A percentile compares a stretch with the other conserved stretches of the same genome.
Evolutionary conservation across 306 rosid species (phyloP).

Genomic region (Dicorynia guianensis): DNA sequence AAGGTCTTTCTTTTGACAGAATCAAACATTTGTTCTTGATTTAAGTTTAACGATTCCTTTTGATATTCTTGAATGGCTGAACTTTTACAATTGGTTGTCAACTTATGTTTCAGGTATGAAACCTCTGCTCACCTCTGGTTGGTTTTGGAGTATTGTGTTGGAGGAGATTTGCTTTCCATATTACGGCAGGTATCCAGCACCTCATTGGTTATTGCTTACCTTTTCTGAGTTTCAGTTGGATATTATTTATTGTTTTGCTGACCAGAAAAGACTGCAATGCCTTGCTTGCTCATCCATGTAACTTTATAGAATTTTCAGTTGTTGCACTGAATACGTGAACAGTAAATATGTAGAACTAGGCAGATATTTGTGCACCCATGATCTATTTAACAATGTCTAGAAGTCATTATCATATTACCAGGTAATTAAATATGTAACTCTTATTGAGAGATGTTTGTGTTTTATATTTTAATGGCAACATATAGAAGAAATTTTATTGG

Average conservation of each 20-base stretch:
- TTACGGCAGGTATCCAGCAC: conserved; percentile 72
- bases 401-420: not conserved
- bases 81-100: conserved; percentile 4
- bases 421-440: not conserved
- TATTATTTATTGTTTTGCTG: conserved; percentile 15
- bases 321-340: not conserved
- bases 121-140: conserved; percentile 98
- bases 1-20: conserved; percentile 21
- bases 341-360: not conserved
- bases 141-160: conserved; percentile 94
- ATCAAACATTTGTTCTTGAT: not conserved
- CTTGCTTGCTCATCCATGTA: not conserved
- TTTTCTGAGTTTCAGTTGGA: conserved; percentile 11
- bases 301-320: not conserved
- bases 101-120: conserved; percentile 76
- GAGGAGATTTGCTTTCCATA: conserved; percentile 87
- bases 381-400: not conserved
- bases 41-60: not conserved
- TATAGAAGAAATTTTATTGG: not conserved
- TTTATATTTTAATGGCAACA: not conserved
- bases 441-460: not conserved
- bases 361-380: not conserved
- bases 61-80: not conserved
- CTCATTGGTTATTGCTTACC: conserved; percentile 18
- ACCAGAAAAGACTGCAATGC: conserved; percentile 13